Conservation (phyloP, 441 rosid genomes). For the Populus tomentosa region DNA sequence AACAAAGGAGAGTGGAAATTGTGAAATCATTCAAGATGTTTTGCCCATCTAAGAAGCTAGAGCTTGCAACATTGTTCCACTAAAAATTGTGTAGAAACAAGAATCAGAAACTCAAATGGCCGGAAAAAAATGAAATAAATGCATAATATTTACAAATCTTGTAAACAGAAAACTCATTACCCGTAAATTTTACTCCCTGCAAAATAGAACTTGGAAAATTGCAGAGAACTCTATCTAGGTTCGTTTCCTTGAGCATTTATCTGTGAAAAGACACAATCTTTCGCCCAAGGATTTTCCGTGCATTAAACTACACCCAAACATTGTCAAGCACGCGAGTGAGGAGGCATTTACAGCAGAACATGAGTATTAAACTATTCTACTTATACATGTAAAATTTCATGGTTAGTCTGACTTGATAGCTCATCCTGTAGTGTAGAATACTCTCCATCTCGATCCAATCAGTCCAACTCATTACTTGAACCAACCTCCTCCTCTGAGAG, state of each 20-base stretch:
- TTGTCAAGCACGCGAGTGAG: background rate
- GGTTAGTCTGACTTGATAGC: background rate
- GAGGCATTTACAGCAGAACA: background rate
- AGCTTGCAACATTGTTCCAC: background rate
- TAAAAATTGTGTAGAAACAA: background rate
- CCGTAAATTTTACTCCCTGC: background rate
- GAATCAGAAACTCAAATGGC: background rate
- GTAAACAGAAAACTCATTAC: background rate
- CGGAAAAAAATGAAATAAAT: background rate
- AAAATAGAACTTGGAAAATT: background rate
- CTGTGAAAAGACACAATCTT: background rate
- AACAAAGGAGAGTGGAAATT: background rate
- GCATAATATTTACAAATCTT: background rate
- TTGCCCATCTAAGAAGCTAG: background rate
- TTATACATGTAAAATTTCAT: background rate
- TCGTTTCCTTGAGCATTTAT: background rate
- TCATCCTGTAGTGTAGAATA: background rate
- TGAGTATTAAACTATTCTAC: background rate
- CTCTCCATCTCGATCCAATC: slow-evolving; percentile 17
- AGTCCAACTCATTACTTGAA: slow-evolving; percentile 48
- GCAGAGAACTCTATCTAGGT: background rate
- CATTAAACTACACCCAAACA: background rate
- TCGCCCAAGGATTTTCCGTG: background rate
- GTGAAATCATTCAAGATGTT: background rate
- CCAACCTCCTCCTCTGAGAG: slow-evolving; percentile 63